Conservation (phyloP, 495 filamentous ascomycete species). For the Annulohypoxylon stygium region DNA sequence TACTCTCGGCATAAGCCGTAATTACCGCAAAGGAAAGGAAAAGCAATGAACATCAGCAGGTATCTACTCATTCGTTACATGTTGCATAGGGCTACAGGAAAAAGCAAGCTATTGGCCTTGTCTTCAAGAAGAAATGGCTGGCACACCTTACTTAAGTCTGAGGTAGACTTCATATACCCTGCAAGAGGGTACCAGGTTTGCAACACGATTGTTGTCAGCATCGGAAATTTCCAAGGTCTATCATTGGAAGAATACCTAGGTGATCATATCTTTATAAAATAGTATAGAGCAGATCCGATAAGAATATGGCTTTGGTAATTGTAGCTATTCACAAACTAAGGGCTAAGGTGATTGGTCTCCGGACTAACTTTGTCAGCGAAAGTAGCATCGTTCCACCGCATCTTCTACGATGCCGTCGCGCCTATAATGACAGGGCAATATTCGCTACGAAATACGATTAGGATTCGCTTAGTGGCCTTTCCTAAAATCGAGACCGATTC, state of each 20-base stretch:
- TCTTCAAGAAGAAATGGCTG: neutral
- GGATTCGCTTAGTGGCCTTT: neutral
- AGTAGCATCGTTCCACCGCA: neutral
- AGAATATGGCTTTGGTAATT: neutral
- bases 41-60: neutral
- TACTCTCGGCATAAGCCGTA: slow-evolving; percentile 2
- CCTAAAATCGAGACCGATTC: neutral
- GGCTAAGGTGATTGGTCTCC: neutral
- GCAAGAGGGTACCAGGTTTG: neutral
- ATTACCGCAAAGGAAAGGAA: slow-evolving; percentile 11
- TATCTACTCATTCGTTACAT: neutral
- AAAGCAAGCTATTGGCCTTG: slow-evolving; percentile 7
- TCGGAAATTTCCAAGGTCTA: neutral
- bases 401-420: neutral
- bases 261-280: neutral
- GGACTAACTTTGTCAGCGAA: slow-evolving; percentile 7
- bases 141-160: neutral
- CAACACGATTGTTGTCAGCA: neutral
- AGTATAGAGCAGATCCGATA: neutral
- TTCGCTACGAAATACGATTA: neutral
- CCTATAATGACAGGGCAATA: neutral
- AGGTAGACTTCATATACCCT: neutral
- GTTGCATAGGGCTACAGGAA: neutral
- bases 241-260: neutral
- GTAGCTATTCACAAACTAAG: neutral